phyloP scores from a whole-genome alignment of 2,329 filamentous ascomycete species.

The Pseudogymnoascus sp. region DNA sequence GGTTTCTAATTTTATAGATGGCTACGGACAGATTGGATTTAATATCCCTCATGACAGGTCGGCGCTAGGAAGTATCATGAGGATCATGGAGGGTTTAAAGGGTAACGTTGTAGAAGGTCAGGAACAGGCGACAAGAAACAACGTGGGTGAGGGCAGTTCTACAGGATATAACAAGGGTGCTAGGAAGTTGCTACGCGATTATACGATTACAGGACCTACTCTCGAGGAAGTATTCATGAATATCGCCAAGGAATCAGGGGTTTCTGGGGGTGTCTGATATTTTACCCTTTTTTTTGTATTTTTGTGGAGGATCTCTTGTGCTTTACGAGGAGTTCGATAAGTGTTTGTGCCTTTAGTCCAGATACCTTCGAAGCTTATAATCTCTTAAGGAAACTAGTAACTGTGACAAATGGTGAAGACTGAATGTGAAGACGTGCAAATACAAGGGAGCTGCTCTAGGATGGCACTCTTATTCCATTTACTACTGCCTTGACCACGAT shows the following conservation, averaged over 20 bases:
- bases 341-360: neutral
- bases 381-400: neutral
- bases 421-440: neutral
- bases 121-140: constrained; percentile 4
- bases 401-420: neutral
- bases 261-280: constrained; percentile 10
- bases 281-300: neutral
- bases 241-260: constrained; percentile 21
- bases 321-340: neutral
- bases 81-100: constrained; percentile 22
- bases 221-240: constrained; percentile 26
- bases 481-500: too few species aligned
- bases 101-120: constrained; percentile 15
- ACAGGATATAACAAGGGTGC: neutral
- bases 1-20: constrained; percentile 20
- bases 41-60: constrained; percentile 19
- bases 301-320: neutral
- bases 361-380: neutral
- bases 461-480: neutral
- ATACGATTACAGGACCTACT: constrained; percentile 23
- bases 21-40: constrained; percentile 22
- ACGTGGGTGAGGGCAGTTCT: constrained; percentile 13
- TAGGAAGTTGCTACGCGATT: constrained; percentile 18
- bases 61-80: constrained; percentile 21
- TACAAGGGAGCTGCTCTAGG: neutral